A percentile compares a stretch with the other conserved stretches of the same genome.
Evolutionary conservation across 495 filamentous ascomycete species (phyloP).

Genomic region (Xylaria telfairii): DNA sequence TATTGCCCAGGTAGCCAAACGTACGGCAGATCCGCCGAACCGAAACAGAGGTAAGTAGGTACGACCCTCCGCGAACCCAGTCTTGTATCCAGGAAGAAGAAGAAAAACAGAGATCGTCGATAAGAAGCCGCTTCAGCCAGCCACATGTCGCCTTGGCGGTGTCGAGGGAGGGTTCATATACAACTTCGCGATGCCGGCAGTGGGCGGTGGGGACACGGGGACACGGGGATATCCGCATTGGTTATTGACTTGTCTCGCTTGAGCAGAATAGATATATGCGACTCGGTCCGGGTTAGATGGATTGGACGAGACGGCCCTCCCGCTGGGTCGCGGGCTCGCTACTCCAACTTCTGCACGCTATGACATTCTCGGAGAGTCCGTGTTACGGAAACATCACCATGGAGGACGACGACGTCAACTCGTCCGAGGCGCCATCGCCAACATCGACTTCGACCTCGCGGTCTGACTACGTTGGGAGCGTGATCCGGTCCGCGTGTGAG

Average conservation of each 20-base stretch:
- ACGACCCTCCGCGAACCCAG: not conserved
- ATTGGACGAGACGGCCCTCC: not conserved
- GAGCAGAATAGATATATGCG: conserved; percentile 6
- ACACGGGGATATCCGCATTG: not conserved
- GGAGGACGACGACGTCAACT: not conserved
- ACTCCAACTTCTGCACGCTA: conserved; percentile 25
- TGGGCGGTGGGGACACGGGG: not conserved
- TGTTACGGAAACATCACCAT: conserved; percentile 7
- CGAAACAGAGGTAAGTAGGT: not conserved
- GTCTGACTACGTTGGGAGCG: not conserved
- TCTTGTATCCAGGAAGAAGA: conserved; percentile 5
- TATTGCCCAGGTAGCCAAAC: not conserved
- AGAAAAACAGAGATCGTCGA: not conserved
- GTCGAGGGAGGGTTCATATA: not conserved
- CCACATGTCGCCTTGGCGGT: conserved; percentile 12
- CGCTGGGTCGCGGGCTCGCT: not conserved
- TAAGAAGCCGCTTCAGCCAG: not conserved
- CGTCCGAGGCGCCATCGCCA: conserved; percentile 1
- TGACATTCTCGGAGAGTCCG: conserved; percentile 9
- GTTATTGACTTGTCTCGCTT: conserved; percentile 12
- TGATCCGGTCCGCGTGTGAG: conserved; percentile 20
- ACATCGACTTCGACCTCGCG: not conserved
- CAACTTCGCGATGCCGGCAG: not conserved
- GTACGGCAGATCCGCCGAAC: not conserved
- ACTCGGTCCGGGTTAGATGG: conserved; percentile 4